Conservation (phyloP, 768 basidiomycete species). For the Kwoniella sp. region DNA sequence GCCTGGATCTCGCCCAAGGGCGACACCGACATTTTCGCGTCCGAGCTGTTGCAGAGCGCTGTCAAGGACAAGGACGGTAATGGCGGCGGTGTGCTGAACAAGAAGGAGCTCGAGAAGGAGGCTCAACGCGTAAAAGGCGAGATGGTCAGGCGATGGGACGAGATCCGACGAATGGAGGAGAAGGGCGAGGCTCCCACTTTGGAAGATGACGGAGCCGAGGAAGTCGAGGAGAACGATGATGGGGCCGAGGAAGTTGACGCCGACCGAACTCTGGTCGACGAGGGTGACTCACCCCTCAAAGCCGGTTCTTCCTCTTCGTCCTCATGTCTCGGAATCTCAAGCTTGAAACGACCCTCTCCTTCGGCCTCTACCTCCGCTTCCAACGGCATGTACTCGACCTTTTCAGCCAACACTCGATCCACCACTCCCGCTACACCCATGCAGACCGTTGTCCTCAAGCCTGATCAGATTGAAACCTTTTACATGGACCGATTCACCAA, state of each 20-base stretch:
- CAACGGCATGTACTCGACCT: constrained; percentile 36
- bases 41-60: constrained; percentile 53
- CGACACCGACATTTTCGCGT: constrained; percentile 57
- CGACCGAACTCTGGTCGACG: constrained; percentile 46
- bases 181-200: constrained; percentile 43
- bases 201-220: constrained; percentile 34
- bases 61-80: constrained; percentile 28
- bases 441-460: constrained; percentile 44
- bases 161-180: constrained; percentile 43
- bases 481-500: constrained; percentile 48
- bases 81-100: constrained; percentile 32
- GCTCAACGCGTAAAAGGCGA: constrained; percentile 39
- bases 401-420: constrained; percentile 33
- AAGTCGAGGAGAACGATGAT: constrained; percentile 30
- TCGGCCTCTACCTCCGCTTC: constrained; percentile 4
- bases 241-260: constrained; percentile 39
- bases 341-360: constrained; percentile 27
- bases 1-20: constrained; percentile 56
- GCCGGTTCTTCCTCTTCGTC: neutral
- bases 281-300: constrained; percentile 32
- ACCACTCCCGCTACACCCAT: constrained; percentile 35
- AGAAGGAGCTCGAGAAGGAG: constrained; percentile 40
- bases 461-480: constrained; percentile 46
- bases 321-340: neutral
- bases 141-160: constrained; percentile 45